Evolutionary conservation across 805 yeast species (phyloP), one percentile per base, ranked within the genome.

Genomic region (Ogataea pini): DNA sequence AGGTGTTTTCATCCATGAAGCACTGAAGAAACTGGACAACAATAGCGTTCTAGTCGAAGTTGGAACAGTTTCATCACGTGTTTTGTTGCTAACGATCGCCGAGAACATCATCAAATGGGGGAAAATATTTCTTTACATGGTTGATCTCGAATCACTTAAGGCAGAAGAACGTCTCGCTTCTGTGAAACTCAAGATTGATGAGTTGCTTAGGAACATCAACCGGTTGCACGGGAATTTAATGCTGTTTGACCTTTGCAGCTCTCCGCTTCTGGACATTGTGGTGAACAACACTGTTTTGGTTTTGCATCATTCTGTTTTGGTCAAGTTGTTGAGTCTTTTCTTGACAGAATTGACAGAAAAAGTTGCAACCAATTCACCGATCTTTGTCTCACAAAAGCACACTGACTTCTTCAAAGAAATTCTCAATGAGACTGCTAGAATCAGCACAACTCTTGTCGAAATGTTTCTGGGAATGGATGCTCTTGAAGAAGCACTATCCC

Each of bases 81-180:
- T 62, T 12, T 49, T 65, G 25, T 42, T 64, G 20, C 49, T 65
- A 36, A 60, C 68, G 1, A 55, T 65, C 16, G 53, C 65, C 17
- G 69, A 66, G 48, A 62, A 66, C 48, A 58, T 65, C 16, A 55
- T 58, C 8, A 63, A 59, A 52, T 66, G 69, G 69, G 59, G 67
- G 48, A 63, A 57, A 46, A 62, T 59, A 54, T 64, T 66, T 44
- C 45, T 62, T 3, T 60, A 57, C 43, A 50, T 60, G 51, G 67
- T 62, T n/a, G 63, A 61, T 28, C 46, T 59, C 20, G 59, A 58
- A 12, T 52, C 65, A 13, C 47, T 65, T 14, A 54, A 55, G 40
- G 16, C 51, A 1, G 52, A 50, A 25, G 45, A 53, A 7, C 55
- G 57, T 22, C 43, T 64, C 7, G 41, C 44, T 7, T 42, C 58